Conservation (phyloP, 2,329 filamentous ascomycete genomes). For the Alternaria conjuncta region DNA sequence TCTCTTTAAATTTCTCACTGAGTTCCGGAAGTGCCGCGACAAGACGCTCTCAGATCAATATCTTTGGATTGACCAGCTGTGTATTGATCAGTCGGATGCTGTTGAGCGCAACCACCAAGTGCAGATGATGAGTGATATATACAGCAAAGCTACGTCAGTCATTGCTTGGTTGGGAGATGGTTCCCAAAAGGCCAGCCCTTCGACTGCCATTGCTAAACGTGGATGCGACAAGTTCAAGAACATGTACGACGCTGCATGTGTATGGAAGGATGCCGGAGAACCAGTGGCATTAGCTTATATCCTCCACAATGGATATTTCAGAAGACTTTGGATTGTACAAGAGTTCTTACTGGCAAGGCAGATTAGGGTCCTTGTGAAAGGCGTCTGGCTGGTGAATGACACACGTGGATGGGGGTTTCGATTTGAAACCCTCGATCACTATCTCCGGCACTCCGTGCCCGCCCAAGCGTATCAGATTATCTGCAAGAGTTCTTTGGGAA, state of each 20-base stretch:
- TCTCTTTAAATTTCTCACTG: neutral
- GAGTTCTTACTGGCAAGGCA: neutral
- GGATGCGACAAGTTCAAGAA: neutral
- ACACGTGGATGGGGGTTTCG: neutral
- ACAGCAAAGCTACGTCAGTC: neutral
- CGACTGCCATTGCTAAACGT: rapidly evolving
- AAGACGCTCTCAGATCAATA: neutral
- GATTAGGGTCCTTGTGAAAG: neutral
- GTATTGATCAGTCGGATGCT: neutral
- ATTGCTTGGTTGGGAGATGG: neutral
- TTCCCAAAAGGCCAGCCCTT: rapidly evolving
- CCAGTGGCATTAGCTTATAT: neutral
- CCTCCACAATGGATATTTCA: neutral
- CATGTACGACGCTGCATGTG: neutral
- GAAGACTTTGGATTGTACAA: neutral
- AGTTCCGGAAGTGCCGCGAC: neutral
- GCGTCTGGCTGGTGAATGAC: neutral
- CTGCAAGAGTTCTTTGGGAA: neutral
- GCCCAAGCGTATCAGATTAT: neutral
- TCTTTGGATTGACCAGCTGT: neutral
- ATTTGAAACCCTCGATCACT: neutral
- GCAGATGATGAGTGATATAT: neutral
- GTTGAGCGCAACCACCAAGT: neutral
- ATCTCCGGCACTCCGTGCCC: too few species aligned
- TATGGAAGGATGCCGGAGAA: neutral